These are phyloP conservation scores for Solanum sitiens DNA, from an alignment of 257 asterid species.

Conservation along the genomic window DNA sequence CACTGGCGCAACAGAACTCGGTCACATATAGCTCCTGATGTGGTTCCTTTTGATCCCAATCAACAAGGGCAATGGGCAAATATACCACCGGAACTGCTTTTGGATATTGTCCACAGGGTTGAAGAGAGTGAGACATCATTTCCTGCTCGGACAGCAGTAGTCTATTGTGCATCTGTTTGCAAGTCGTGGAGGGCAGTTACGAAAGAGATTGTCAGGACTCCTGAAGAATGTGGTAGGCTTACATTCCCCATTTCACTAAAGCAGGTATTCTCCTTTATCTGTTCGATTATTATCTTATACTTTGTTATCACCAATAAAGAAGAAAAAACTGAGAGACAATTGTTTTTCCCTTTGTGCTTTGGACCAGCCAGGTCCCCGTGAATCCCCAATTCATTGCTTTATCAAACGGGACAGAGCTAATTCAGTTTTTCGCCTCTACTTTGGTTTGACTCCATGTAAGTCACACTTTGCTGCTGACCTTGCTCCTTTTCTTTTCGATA, in stretches of 20 bases:
- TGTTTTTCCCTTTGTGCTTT: background rate
- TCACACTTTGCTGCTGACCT: background rate
- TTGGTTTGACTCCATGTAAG: background rate
- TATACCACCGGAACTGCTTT: background rate
- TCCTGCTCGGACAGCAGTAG: background rate
- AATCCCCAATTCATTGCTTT: background rate
- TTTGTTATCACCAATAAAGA: background rate
- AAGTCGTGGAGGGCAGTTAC: background rate
- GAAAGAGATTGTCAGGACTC: background rate
- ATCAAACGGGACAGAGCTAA: background rate
- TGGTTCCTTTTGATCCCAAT: background rate
- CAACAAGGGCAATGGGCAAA: background rate
- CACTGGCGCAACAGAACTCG: background rate
- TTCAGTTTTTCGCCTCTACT: background rate
- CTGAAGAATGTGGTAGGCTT: background rate
- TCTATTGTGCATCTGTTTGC: background rate
- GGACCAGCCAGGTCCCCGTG: background rate
- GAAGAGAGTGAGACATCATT: background rate
- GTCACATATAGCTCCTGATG: background rate
- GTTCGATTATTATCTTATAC: background rate
- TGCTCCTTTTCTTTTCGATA: background rate
- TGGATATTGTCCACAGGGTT: background rate
- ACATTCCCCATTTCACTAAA: background rate
- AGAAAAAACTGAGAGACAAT: background rate
- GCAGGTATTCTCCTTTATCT: background rate